Conservation (phyloP, 2,329 filamentous ascomycete species). For the Penicillium hesseltinei region DNA sequence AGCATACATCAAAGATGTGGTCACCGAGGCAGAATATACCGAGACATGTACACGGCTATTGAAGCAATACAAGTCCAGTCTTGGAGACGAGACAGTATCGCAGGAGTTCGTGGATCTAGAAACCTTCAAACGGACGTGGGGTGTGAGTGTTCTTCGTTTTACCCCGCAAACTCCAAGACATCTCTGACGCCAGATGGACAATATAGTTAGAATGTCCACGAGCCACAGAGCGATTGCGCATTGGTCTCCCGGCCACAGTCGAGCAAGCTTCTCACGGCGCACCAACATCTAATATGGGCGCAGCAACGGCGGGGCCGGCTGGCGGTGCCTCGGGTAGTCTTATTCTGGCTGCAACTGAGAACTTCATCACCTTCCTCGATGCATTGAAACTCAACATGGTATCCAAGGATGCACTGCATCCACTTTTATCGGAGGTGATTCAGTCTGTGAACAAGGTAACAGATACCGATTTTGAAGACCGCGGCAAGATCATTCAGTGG, state of each 20-base stretch:
- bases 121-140: constrained; percentile 87
- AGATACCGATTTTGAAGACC: constrained; percentile 88
- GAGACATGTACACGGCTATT: constrained; percentile 91
- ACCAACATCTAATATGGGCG: constrained; percentile 41
- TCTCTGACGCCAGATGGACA: constrained; percentile 3
- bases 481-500: constrained; percentile 98
- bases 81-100: constrained; percentile 89
- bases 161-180: neutral
- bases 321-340: constrained; percentile 57
- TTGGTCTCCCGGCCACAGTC: constrained; percentile 85
- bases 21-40: constrained; percentile 88
- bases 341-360: constrained; percentile 88
- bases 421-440: constrained; percentile 89
- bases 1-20: constrained; percentile 92
- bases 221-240: constrained; percentile 86
- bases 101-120: constrained; percentile 83
- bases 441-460: constrained; percentile 97
- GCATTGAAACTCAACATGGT: constrained; percentile 88
- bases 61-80: constrained; percentile 94
- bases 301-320: constrained; percentile 26
- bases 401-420: constrained; percentile 95
- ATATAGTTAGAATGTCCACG: constrained; percentile 84
- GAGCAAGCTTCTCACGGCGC: constrained; percentile 57
- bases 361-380: constrained; percentile 97
- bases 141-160: constrained; percentile 57